Conservation (phyloP, 192 early-diverging fungal genomes). For the Entomortierella parvispora region DNA sequence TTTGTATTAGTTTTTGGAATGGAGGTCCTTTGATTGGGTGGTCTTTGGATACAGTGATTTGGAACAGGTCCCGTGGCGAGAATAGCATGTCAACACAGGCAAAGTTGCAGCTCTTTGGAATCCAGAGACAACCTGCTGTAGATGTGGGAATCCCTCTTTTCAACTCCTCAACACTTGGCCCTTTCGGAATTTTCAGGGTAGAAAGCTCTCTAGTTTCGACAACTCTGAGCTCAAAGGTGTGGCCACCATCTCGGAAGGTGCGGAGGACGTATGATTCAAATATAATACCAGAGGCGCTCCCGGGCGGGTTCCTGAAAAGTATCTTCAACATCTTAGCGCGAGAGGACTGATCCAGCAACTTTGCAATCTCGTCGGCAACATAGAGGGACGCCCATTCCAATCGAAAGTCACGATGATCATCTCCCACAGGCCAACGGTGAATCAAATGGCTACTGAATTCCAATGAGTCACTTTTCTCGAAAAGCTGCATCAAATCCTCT, state of each 20-base stretch:
- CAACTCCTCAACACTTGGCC: background rate
- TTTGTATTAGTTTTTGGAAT: constrained; percentile 18
- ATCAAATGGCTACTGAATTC: constrained; percentile 27
- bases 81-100: constrained; percentile 22
- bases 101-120: constrained; percentile 17
- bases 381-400: constrained; percentile 34
- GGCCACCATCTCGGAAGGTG: constrained; percentile 13
- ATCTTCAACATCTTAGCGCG: constrained; percentile 15
- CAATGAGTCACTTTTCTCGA: constrained; percentile 1
- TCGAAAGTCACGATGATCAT: constrained; percentile 12
- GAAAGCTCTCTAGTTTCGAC: background rate
- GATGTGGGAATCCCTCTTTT: background rate
- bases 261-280: constrained; percentile 32
- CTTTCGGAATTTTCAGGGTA: background rate
- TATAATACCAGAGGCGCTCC: constrained; percentile 21
- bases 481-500: constrained; percentile 7
- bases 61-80: constrained; percentile 4
- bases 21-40: constrained; percentile 22
- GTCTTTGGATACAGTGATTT: constrained; percentile 8
- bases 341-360: constrained; percentile 7
- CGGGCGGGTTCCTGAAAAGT: background rate
- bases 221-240: constrained; percentile 17
- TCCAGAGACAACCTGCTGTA: constrained; percentile 1
- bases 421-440: constrained; percentile 19
- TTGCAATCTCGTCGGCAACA: constrained; percentile 11